phyloP scores from a whole-genome alignment of 177 flowering plant genomes.

The Vitis hybrid region DNA sequence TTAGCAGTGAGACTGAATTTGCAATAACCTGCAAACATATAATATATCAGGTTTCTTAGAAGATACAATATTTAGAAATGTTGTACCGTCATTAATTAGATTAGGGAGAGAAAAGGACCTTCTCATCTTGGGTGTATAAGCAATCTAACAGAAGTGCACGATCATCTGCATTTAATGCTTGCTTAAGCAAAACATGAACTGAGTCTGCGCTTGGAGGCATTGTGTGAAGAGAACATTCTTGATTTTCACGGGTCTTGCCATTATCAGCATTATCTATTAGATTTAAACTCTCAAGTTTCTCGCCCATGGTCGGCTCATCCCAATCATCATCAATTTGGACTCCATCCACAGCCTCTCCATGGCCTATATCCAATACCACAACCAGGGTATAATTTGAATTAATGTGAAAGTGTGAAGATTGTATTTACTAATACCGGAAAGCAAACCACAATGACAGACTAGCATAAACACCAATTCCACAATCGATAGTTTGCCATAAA shows the following conservation, averaged over 20 bases:
- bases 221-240: slow-evolving; percentile 25
- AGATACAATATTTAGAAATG: background rate
- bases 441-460: too few relatives aligned
- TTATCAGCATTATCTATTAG: slow-evolving; percentile 29
- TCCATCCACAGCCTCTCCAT: slow-evolving; percentile 46
- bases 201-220: slow-evolving; percentile 92
- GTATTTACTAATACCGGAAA: too few relatives aligned
- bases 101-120: slow-evolving; percentile 36
- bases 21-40: slow-evolving; percentile 60
- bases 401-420: too few relatives aligned
- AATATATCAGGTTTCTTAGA: background rate
- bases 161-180: slow-evolving; percentile 89
- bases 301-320: slow-evolving; percentile 92
- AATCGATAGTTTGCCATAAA: too few relatives aligned
- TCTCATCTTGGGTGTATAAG: slow-evolving; percentile 74
- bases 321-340: slow-evolving; percentile 39
- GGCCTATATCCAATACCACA: slow-evolving; percentile 17
- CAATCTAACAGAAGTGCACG: slow-evolving; percentile 72
- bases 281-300: slow-evolving; percentile 68
- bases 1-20: slow-evolving; percentile 27
- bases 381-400: too few relatives aligned
- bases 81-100: background rate
- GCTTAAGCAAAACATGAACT: slow-evolving; percentile 79
- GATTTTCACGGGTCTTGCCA: slow-evolving; percentile 21
- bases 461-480: too few relatives aligned